These are phyloP conservation scores for Cyberlindnera galapagoensis DNA, from an alignment of 805 yeast species.

Conservation along the genomic window DNA sequence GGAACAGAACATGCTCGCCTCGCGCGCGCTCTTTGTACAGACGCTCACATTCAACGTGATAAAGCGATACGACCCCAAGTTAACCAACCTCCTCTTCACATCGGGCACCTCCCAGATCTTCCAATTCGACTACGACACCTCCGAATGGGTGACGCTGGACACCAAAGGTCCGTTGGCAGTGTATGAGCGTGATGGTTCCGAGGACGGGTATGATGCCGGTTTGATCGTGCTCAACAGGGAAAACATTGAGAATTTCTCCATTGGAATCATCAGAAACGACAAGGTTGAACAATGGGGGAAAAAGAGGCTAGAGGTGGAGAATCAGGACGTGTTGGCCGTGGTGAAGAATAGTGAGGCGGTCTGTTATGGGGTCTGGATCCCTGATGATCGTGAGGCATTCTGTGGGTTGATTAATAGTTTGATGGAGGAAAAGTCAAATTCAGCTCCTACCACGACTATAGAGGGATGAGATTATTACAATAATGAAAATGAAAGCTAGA, in stretches of 20 bases:
- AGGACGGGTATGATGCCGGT: conserved; percentile 51
- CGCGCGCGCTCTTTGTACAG: conserved; percentile 49
- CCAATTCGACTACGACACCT: conserved; percentile 42
- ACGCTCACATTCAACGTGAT: conserved; percentile 73
- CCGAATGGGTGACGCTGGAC: conserved; percentile 67
- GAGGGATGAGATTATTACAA: no score
- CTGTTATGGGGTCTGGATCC: conserved; percentile 75
- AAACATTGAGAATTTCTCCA: conserved; percentile 63
- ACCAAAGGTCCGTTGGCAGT: conserved; percentile 66
- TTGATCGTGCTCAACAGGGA: conserved; percentile 61
- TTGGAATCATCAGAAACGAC: conserved; percentile 58
- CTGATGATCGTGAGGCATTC: conserved; percentile 60
- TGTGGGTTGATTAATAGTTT: conserved; percentile 36
- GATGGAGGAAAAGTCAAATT: conserved; percentile 9
- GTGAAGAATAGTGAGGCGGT: conserved; percentile 62
- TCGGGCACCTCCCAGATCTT: conserved; percentile 71
- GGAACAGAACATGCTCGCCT: conserved; percentile 2
- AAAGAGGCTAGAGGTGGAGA: conserved; percentile 56
- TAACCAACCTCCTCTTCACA: conserved; percentile 58
- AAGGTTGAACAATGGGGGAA: conserved; percentile 32
- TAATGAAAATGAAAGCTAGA: no score
- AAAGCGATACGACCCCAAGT: conserved; percentile 67
- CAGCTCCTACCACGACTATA: no score
- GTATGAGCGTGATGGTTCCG: conserved; percentile 43
- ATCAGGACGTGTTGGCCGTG: conserved; percentile 63